Base-by-base conservation (phyloP, 192 early-diverging fungal species). In the Podila epicladia region DNA sequence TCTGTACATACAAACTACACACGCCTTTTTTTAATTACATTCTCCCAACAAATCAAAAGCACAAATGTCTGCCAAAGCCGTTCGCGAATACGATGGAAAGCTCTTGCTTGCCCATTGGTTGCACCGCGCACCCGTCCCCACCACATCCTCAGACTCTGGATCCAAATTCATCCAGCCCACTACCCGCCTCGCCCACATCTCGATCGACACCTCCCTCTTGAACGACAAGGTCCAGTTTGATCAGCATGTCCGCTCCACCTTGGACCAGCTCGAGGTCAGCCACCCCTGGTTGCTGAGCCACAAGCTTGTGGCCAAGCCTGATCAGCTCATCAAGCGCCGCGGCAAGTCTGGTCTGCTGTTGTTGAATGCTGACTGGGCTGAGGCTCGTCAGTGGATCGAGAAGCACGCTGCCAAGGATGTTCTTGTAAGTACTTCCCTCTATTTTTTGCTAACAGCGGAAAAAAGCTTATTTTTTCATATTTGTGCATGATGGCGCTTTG, bases 1-100 rank as follows among this genome's bases (percentile, higher is more conserved):
- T 63, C 62, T 61, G 59, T 61, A 35, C n/a, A n/a, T 35, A 35
- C n/a, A 9, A 5, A 15, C 26, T 0, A 15, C 58, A 29, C 29
- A 29, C 15, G 0, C 58, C 58, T 12, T 26, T 41, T 38, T 5
- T n/a, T 35, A n/a, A n/a, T 37, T 63, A n/a, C 19, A 2, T 38
- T 35, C 17, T 63, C n/a, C 33, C 41, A 45, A 45, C 41, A 45
- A 45, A 45, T 45, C 41, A 2, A 69, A 69, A 33, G 15, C 28
- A n/a, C 22, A 45, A 61, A 94, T 95, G 93, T 94, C 92, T 64
- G 94, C 94, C 49, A 96, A 97, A 86, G 93, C 97, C 60, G 94
- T 98, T 79, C 94, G 95, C 82, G 97, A 99, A 89, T 99, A 93
- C 85, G 97, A 99, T 86, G 97, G 97, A 80, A 99, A 99, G 91